Conservation (phyloP, 1,284 basidiomycete species). For the Malassezia sympodialis region DNA sequence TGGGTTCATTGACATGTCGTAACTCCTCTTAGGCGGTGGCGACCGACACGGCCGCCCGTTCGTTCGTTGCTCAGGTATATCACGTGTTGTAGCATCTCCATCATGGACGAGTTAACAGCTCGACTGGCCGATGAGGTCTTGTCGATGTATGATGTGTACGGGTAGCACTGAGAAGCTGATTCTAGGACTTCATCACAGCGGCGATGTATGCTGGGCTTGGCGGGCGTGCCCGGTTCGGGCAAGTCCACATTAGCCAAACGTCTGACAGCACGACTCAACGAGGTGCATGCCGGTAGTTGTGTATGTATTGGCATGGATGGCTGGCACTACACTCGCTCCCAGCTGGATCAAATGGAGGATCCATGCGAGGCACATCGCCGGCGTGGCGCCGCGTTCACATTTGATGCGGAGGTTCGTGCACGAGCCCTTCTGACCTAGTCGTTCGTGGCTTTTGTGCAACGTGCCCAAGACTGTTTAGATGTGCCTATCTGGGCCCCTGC, state of each 20-base stretch:
- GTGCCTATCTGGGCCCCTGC: conserved; percentile 48
- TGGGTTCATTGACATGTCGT: conserved; percentile 36
- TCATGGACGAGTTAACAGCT: background rate
- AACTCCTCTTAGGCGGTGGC: conserved; percentile 1
- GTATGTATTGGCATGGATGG: conserved; percentile 69
- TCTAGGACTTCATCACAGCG: background rate
- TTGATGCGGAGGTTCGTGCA: conserved; percentile 27
- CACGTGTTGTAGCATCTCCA: conserved; percentile 2
- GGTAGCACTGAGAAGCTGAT: background rate
- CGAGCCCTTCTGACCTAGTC: conserved; percentile 3
- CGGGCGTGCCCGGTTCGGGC: conserved; percentile 71
- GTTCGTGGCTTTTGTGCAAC: conserved; percentile 31
- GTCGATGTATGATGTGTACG: background rate
- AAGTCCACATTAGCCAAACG: conserved; percentile 63
- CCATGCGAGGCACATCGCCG: conserved; percentile 43
- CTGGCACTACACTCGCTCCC: conserved; percentile 60
- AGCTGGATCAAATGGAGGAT: conserved; percentile 59
- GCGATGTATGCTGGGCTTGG: conserved; percentile 60
- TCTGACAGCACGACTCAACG: conserved; percentile 41
- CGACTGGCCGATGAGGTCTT: background rate
- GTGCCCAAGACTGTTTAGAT: conserved; percentile 1
- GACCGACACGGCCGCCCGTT: background rate
- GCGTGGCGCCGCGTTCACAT: conserved; percentile 43
- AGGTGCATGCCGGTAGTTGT: background rate
- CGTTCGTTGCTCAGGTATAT: background rate